phyloP scores from a whole-genome alignment of 2,329 filamentous ascomycete genomes.

The Celoporthe dispersa region DNA sequence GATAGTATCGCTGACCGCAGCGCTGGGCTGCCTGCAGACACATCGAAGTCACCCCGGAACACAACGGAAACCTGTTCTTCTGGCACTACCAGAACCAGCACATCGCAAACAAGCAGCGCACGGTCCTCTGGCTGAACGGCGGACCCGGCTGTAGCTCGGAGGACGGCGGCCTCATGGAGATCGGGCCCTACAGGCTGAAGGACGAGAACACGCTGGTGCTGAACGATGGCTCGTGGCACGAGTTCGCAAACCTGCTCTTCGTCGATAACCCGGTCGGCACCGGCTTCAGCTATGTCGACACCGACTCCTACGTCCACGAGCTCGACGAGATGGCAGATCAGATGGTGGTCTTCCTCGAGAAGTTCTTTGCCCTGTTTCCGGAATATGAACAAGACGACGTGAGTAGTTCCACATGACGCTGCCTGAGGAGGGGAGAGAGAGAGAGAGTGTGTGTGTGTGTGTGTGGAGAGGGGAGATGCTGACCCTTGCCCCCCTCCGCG shows the following conservation, averaged over 20 bases:
- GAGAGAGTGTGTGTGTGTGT: too few species aligned
- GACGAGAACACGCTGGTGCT: constrained; percentile 72
- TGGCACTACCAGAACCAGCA: constrained; percentile 97
- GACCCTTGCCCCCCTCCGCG: neutral
- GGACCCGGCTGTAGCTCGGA: constrained; percentile 97
- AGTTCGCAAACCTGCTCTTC: constrained; percentile 96
- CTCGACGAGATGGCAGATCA: constrained; percentile 87
- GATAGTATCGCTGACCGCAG: neutral
- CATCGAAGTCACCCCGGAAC: constrained; percentile 82
- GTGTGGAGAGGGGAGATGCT: neutral
- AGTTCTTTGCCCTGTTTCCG: constrained; percentile 88
- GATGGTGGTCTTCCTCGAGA: constrained; percentile 86
- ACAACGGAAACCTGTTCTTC: constrained; percentile 96
- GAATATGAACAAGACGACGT: constrained; percentile 93
- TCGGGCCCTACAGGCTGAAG: constrained; percentile 88
- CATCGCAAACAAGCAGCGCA: constrained; percentile 88
- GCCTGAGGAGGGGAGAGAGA: too few species aligned
- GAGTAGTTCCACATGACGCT: constrained; percentile 44
- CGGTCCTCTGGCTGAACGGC: constrained; percentile 96
- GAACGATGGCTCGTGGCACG: constrained; percentile 97
- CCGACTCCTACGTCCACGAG: constrained; percentile 83
- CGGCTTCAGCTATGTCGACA: constrained; percentile 94
- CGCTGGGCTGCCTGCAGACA: constrained; percentile 60
- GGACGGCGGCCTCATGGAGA: constrained; percentile 94
- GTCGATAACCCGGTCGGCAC: constrained; percentile 97